phyloP scores from a whole-genome alignment of 2,329 filamentous ascomycete species.

The Lasiodiplodia gonubiensis region DNA sequence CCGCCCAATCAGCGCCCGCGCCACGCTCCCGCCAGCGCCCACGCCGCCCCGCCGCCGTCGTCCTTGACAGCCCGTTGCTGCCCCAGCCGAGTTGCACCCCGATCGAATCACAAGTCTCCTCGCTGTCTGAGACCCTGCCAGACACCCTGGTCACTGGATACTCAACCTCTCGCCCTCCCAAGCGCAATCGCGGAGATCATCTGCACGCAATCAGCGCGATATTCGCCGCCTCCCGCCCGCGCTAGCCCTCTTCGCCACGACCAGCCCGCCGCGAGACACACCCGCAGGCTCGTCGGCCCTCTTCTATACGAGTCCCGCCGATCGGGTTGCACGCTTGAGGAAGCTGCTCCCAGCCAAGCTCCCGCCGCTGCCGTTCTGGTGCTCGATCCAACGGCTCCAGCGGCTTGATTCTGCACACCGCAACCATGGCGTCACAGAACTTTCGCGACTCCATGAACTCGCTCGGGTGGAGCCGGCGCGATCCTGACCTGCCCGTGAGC shows the following conservation, averaged over 20 bases:
- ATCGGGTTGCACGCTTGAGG: conserved; percentile 21
- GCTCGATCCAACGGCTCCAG: conserved; percentile 17
- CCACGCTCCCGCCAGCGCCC: conserved; percentile 26
- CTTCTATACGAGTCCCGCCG: conserved; percentile 25
- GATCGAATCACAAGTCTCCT: conserved; percentile 43
- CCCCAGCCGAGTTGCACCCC: conserved; percentile 29
- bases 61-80: conserved; percentile 29
- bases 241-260: conserved; percentile 24
- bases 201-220: conserved; percentile 56
- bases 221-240: conserved; percentile 28
- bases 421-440: conserved; percentile 78
- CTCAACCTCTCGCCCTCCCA: conserved; percentile 28
- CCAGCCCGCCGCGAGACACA: conserved; percentile 24
- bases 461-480: conserved; percentile 89
- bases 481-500: conserved; percentile 75
- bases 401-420: conserved; percentile 11
- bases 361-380: conserved; percentile 26
- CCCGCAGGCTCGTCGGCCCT: conserved; percentile 16
- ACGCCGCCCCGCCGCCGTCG: conserved; percentile 31
- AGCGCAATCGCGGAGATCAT: conserved; percentile 47
- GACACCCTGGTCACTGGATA: conserved; percentile 43
- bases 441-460: conserved; percentile 96
- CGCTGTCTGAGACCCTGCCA: conserved; percentile 36
- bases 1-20: conserved; percentile 39
- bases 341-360: conserved; percentile 25